A percentile compares a stretch with the other conserved stretches of the same genome.
Evolutionary conservation across 495 filamentous ascomycete species (phyloP).

Genomic region (Penicillium canariense): DNA sequence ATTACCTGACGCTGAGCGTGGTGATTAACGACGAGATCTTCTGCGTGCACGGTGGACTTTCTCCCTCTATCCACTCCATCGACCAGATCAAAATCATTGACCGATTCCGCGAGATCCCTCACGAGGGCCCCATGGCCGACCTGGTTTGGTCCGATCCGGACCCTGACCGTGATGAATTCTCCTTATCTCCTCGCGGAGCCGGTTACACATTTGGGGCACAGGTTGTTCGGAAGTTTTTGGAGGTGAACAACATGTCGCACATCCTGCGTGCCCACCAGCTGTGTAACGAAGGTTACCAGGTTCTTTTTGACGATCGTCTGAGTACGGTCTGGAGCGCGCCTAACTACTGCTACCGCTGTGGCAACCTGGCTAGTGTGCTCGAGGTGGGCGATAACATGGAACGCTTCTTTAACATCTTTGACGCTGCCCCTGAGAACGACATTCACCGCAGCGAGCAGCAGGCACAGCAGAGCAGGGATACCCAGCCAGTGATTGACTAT

Average conservation of each 20-base stretch:
- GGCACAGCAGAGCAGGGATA: slow-evolving; percentile 56
- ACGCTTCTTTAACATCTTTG: slow-evolving; percentile 94
- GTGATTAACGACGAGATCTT: slow-evolving; percentile 99
- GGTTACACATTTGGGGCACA: slow-evolving; percentile 97
- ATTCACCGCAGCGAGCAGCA: slow-evolving; percentile 73
- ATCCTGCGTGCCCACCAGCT: slow-evolving; percentile 96
- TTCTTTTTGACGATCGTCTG: slow-evolving; percentile 89
- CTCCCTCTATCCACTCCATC: slow-evolving; percentile 94
- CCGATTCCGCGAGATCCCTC: slow-evolving; percentile 95
- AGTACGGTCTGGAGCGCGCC: slow-evolving; percentile 98
- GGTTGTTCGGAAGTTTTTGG: slow-evolving; percentile 95
- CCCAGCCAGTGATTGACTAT: slow-evolving; percentile 66
- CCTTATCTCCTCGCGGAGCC: slow-evolving; percentile 85
- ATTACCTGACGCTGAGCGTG: slow-evolving; percentile 92
- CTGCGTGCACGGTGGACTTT: slow-evolving; percentile 94
- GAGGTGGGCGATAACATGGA: slow-evolving; percentile 92
- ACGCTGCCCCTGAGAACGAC: slow-evolving; percentile 94
- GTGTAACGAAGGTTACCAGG: slow-evolving; percentile 95
- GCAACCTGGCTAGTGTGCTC: slow-evolving; percentile 93
- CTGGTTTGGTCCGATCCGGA: slow-evolving; percentile 98
- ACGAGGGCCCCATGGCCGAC: slow-evolving; percentile 99
- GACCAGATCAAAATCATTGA: slow-evolving; percentile 99
- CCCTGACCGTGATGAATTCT: slow-evolving; percentile 93
- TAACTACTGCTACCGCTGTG: slow-evolving; percentile 95
- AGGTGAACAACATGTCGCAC: slow-evolving; percentile 94